Percentiles rank a stretch among this genome's conserved stretches.
phyloP scores from a whole-genome alignment of 495 filamentous ascomycete genomes.

The Hypomontagnella submonticulosa region DNA sequence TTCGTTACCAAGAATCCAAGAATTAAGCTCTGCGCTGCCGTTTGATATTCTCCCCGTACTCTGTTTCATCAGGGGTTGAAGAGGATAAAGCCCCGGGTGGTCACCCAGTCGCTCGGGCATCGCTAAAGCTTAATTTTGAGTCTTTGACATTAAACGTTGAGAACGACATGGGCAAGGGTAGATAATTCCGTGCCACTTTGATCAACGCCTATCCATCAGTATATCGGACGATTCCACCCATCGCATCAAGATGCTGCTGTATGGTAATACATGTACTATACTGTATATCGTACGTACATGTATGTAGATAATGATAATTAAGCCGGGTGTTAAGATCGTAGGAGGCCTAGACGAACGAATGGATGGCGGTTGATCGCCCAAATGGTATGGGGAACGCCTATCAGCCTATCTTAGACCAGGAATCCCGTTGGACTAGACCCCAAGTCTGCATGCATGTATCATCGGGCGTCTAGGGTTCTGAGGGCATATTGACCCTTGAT shows the following conservation, averaged over 20 bases:
- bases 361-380: conserved; percentile 8
- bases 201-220: conserved; percentile 2
- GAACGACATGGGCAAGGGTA: no score
- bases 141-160: no score
- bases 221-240: conserved; percentile 18
- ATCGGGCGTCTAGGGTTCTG: conserved; percentile 15
- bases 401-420: neutral
- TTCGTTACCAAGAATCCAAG: conserved; percentile 12
- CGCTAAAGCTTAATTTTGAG: conserved; percentile 15
- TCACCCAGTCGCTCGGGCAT: conserved; percentile 16
- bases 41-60: conserved; percentile 27
- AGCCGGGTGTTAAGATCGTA: conserved; percentile 26
- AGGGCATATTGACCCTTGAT: conserved; percentile 6
- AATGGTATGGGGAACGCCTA: conserved; percentile 8
- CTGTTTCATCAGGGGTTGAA: conserved; percentile 34
- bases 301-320: neutral
- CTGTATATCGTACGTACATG: neutral
- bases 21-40: conserved; percentile 30
- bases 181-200: no score
- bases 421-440: conserved; percentile 20
- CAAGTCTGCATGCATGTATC: conserved; percentile 28
- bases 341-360: conserved; percentile 14
- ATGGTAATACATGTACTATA: neutral
- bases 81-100: conserved; percentile 1
- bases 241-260: no score